Evolutionary conservation across 2,329 filamentous ascomycete genomes (phyloP), one percentile per base, ranked within the genome.

Genomic region (Curvularia hawaiiensis): DNA sequence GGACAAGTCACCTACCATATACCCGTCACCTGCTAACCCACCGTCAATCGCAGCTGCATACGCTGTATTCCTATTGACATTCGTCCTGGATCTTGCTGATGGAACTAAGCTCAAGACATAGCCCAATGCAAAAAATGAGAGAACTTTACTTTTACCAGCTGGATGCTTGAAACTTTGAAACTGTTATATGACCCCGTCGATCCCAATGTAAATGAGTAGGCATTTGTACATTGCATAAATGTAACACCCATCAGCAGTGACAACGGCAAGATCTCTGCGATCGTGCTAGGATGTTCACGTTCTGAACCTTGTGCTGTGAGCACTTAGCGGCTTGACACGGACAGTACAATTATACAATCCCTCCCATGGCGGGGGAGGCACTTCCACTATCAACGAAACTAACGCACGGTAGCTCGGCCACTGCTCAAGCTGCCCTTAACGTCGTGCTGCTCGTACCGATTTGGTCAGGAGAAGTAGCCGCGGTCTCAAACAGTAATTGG

Each of bases 41-140:
- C 82, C n/a, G 69, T 68, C 50, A 82, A 81, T 18, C 75, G 76
- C 38, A 80, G 80, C 22, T 4, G 12, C 12, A 14, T 84, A 82
- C 61, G 77, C 81, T 35, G 81, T 84, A 70, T 82, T 83, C 0
- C 65, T 84, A 11, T 66, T 83, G 48, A 77, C 80, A 0, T 78
- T 24, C 4, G 84, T 10, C 77, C 78, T 14, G 64, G 84, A 85
- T 58, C 76, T 84, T 33, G 78, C 78, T 1, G 84, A 83, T 82
- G 82, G 85, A 64, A 67, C 82, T 3, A 73, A 85, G 52, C 83
- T 81, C 69, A 77, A 83, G 58, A 7, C 2, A 9, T 9, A 28
- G 26, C 26, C 26, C 9, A 28, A 4, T 28, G 26, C 3, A 68
- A 73, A 4, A 4, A 64, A 68, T 1, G 64, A 82, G 82, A 84